A percentile compares a stretch with the other conserved stretches of the same genome.
Evolutionary conservation across 306 rosid genomes (phyloP).

Genomic region (Begonia peltatifolia): DNA sequence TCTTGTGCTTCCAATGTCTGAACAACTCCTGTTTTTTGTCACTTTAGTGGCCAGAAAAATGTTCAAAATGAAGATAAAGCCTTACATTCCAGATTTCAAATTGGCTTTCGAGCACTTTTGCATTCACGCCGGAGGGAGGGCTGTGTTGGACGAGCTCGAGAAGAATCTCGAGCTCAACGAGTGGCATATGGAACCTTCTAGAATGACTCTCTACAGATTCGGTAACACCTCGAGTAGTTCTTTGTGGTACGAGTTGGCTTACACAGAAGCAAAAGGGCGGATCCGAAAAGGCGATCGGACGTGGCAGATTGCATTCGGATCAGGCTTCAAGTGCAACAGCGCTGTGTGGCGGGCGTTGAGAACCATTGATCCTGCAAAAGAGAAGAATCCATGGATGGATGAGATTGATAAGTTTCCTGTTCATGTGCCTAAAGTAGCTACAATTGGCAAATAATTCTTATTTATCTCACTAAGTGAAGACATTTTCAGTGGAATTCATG

Average conservation of each 20-base stretch:
- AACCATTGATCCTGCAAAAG: slow-evolving; percentile 47
- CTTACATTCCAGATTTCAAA: slow-evolving; percentile 77
- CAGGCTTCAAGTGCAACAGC: slow-evolving; percentile 92
- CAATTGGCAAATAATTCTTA: slow-evolving; percentile 7
- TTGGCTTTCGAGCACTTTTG: slow-evolving; percentile 84
- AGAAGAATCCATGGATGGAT: slow-evolving; percentile 71
- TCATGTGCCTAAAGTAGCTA: slow-evolving; percentile 40
- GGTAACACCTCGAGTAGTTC: slow-evolving; percentile 93
- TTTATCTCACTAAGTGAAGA: no score
- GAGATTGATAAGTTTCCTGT: slow-evolving; percentile 82
- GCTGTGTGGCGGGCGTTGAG: slow-evolving; percentile 72
- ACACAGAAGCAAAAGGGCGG: slow-evolving; percentile 71
- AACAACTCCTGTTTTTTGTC: slow-evolving; percentile 48
- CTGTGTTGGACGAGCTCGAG: slow-evolving; percentile 69
- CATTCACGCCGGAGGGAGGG: slow-evolving; percentile 80
- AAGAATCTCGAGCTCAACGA: slow-evolving; percentile 59
- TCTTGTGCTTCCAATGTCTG: slow-evolving; percentile 79
- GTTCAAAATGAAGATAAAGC: slow-evolving; percentile 45
- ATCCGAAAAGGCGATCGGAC: slow-evolving; percentile 56
- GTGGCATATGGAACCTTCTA: slow-evolving; percentile 91
- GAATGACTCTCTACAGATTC: slow-evolving; percentile 70
- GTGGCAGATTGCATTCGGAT: slow-evolving; percentile 95
- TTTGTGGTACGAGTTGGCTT: slow-evolving; percentile 82
- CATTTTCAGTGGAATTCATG: no score
- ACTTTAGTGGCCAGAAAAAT: slow-evolving; percentile 48